Conservation (phyloP, 805 yeast genomes). For the Danielia reshetovae region DNA sequence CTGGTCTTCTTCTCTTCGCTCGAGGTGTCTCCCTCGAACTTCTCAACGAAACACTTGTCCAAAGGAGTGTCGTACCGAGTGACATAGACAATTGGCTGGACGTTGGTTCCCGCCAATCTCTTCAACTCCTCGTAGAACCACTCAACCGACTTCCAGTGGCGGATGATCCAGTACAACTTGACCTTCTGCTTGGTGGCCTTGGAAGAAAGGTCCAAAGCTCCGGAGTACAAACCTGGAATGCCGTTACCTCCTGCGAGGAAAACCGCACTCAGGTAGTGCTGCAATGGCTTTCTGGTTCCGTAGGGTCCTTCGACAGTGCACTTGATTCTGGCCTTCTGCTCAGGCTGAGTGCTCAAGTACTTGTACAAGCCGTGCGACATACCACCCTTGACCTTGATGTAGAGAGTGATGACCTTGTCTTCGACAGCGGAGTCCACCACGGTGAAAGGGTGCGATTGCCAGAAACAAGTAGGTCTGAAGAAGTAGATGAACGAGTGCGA, state of each 20-base stretch:
- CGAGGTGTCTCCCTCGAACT: conserved; percentile 3
- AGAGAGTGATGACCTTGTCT: conserved; percentile 39
- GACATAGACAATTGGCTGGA: conserved; percentile 37
- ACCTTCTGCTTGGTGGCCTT: conserved; percentile 8
- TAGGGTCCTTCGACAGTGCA: conserved; percentile 61
- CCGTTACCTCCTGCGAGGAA: conserved; percentile 66
- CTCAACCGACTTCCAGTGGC: conserved; percentile 35
- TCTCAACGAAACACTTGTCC: conserved; percentile 13
- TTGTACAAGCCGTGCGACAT: conserved; percentile 43
- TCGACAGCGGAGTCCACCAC: conserved; percentile 40
- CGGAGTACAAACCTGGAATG: conserved; percentile 51
- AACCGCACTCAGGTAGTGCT: conserved; percentile 43
- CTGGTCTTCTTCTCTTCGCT: conserved; percentile 13
- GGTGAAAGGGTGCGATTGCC: conserved; percentile 78
- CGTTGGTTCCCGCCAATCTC: conserved; percentile 26
- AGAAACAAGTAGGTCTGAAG: conserved; percentile 46
- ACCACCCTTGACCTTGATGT: conserved; percentile 55
- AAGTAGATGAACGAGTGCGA: conserved; percentile 56
- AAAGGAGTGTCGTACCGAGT: conserved; percentile 14
- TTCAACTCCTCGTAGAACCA: conserved; percentile 39
- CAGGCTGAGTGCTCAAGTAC: conserved; percentile 25
- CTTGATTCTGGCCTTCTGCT: conserved; percentile 32
- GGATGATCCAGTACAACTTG: conserved; percentile 37
- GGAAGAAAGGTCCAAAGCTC: conserved; percentile 30
- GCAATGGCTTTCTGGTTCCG: conserved; percentile 47